Evolutionary conservation across 164 flowering plant genomes (phyloP).

Genomic region (Magnolia sinica): DNA sequence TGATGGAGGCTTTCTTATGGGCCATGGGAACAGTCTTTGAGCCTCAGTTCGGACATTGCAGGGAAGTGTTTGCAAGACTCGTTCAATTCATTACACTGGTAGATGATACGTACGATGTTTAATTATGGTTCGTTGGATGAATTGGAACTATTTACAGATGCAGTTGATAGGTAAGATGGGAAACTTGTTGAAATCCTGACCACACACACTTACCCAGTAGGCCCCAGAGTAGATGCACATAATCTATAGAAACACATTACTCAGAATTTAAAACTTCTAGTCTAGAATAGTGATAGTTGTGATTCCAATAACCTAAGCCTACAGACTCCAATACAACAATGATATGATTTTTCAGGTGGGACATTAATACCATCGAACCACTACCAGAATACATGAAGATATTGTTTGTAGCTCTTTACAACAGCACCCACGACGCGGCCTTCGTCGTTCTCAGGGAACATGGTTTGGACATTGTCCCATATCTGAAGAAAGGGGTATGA

Average conservation of each 20-base stretch:
- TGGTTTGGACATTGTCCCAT: conserved; percentile 6
- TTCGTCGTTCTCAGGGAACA: not conserved
- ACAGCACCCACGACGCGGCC: conserved; percentile 35
- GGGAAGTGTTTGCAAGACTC: conserved; percentile 29
- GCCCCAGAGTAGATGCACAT: no score
- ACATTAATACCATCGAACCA: conserved; percentile 15
- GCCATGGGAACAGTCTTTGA: conserved; percentile 24
- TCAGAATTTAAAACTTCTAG: not conserved
- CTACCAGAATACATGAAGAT: conserved; percentile 50
- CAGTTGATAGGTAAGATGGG: conserved; percentile 29
- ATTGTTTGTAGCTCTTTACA: conserved; percentile 36
- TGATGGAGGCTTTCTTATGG: conserved; percentile 39
- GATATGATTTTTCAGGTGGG: conserved; percentile 30
- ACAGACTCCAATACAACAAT: no score
- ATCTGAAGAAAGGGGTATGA: conserved; percentile 25
- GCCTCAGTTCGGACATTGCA: conserved; percentile 25
- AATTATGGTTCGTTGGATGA: conserved; percentile 40
- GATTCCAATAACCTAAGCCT: no score
- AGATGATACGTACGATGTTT: conserved; percentile 45
- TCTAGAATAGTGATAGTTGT: no score
- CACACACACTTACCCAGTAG: not conserved
- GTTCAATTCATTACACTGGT: conserved; percentile 20
- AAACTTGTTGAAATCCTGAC: not conserved
- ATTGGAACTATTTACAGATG: conserved; percentile 35
- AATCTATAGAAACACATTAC: no score